Evolutionary conservation across 2,329 filamentous ascomycete species (phyloP).

Genomic region (Fusarium nygamai): DNA sequence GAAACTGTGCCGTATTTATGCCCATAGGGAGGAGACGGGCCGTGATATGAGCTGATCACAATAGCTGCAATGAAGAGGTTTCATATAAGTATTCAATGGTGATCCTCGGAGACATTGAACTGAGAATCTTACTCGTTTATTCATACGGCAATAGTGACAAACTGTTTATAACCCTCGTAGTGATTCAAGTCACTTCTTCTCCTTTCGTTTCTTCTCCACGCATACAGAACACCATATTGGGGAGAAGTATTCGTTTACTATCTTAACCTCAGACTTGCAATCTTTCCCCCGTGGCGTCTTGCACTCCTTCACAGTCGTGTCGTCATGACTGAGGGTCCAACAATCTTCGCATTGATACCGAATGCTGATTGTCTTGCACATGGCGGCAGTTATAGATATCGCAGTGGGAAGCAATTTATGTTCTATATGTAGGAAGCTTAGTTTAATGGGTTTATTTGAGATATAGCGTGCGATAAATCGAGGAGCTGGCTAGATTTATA

Average conservation of each 20-base stretch:
- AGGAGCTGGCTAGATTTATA: background rate
- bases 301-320: background rate
- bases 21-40: rapidly evolving
- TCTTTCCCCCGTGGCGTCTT: no score
- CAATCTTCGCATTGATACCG: background rate
- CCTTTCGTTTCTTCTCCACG: background rate
- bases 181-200: background rate
- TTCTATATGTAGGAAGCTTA: background rate
- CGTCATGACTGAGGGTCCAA: background rate
- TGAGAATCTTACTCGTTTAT: no score
- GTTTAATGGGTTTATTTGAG: background rate
- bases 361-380: background rate
- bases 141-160: background rate
- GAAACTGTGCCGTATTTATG: background rate
- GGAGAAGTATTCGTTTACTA: background rate
- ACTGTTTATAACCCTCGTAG: no score
- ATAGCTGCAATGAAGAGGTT: background rate
- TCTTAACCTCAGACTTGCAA: background rate
- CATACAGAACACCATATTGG: background rate
- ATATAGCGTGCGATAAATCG: rapidly evolving
- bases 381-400: background rate
- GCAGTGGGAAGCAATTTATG: rapidly evolving
- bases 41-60: background rate
- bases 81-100: rapidly evolving
- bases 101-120: no score